Evolutionary conservation across 1,284 basidiomycete species (phyloP), one percentile per base, ranked within the genome.

Genomic region (Papiliotrema fonsecae): DNA sequence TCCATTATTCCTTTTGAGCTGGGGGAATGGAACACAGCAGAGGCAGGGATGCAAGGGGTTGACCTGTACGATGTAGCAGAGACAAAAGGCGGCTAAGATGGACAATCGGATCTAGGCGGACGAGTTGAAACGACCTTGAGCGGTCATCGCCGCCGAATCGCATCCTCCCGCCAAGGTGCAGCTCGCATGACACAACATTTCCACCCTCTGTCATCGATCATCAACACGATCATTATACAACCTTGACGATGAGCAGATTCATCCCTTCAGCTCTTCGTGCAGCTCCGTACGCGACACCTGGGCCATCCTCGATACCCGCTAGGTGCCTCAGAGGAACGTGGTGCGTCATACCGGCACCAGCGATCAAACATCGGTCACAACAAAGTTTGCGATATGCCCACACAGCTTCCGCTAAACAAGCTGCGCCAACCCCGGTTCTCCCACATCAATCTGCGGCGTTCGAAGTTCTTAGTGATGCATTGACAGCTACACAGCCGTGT

Each of bases 401-500:
- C 31, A 26, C 43, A 13, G 9, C 43, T 27, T 14, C 43, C 7
- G 21, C 22, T 14, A 14, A 25, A 21, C 18, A 14, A 24, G 5
- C 22, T 16, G 11, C 24, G n/a, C 16, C 21, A 19, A n/a, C 34
- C 16, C 21, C 21, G 30, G 16, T 25, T 26, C 31, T 47, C 14
- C 56, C 61, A 11, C 63, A 64, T 35, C 51, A 52, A 13, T 51
- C 61, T 49, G 44, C 58, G 2, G 61, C 67, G 2, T 67, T 72
- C 26, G 58, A 57, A 11, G 37, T 40, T 1, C 63, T 72, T 11
- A 53, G 57, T 5, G 32, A 51, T 2, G 49, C 45, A 13, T 52
- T 72, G 10, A 64, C 63, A 1, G 26, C 48, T 7, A 45, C 58
- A 9, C 67, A 76, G 50, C 77, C 77, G 18, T 69, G 68, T 45